Base-by-base conservation (phyloP, 768 basidiomycete genomes). In the Amanita muscaria region DNA sequence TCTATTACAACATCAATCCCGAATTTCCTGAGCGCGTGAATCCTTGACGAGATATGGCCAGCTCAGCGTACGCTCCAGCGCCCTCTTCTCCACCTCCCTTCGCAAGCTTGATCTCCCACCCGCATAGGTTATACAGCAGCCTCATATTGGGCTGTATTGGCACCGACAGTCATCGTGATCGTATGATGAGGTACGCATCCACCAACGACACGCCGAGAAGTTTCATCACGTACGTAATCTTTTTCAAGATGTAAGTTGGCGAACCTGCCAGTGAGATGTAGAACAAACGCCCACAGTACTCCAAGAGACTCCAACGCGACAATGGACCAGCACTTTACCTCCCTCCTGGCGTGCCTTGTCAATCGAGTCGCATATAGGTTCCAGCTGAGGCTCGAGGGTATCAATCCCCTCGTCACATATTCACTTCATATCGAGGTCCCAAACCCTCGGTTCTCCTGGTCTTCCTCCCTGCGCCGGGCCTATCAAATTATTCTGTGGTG, bases 181-280 rank as follows among this genome's bases (percentile, higher is more conserved):
- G 80, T 29, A 93, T 90, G 51, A 96, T 77, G 52, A 96, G 72
- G 65, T 98, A 98, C 7, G 94, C 90, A 56, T 93, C 89, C 46
- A 92, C 88, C 52, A 98, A 79, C 29, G 87, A 82, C 36, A 93
- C 67, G 18, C 72, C 68, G 16, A 89, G 77, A 57, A 94, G 80
- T 59, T 92, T 88, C 93, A 97, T 97, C 57, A 96, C 86, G 63
- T 97, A 97, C 14, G 93, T 93, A 56, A 98, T 97, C 78, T 86
- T 52, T 9, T 25, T n/a, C n/a, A n/a, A n/a, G n/a, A n/a, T n/a
- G n/a, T n/a, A n/a, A n/a, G n/a, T n/a, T n/a, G n/a, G n/a, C n/a
- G 29, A 4, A 24, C 0, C n/a, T 18, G 19, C 33, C 40, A 41
- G 29, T 19, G 40, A 41, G 18, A 41, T 1, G 25, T 6, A n/a